phyloP scores from a whole-genome alignment of 176 grass and related monocot species.

The Avena sativa region DNA sequence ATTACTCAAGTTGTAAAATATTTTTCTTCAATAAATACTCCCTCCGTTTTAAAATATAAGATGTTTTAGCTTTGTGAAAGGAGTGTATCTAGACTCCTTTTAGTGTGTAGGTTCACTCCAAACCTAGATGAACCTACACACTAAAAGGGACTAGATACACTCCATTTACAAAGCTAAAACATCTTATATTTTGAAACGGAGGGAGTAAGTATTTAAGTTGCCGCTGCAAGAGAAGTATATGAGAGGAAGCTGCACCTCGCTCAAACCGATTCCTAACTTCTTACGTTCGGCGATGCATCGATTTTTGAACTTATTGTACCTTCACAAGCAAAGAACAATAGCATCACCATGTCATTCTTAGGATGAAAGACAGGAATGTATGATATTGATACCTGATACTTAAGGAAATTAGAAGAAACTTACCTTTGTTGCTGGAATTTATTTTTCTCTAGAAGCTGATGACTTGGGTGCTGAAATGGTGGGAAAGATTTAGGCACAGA shows the following conservation, averaged over 20 bases:
- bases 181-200: no score
- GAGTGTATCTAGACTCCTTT: no score
- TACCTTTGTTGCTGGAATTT: constrained; percentile 99
- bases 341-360: constrained; percentile 27
- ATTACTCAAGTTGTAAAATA: neutral
- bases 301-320: constrained; percentile 95
- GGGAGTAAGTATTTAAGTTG: neutral
- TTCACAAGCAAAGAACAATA: constrained; percentile 56
- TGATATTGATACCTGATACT: neutral
- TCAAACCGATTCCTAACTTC: constrained; percentile 86
- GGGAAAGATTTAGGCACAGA: constrained; percentile 94
- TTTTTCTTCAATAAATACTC: neutral
- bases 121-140: no score
- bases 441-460: constrained; percentile 91
- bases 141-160: no score
- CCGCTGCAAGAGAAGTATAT: constrained; percentile 17
- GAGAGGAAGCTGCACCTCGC: constrained; percentile 66
- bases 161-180: no score
- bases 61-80: no score
- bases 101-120: no score
- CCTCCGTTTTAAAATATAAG: no score
- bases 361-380: constrained; percentile 26
- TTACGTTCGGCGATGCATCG: constrained; percentile 89
- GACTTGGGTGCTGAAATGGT: constrained; percentile 90
- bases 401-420: neutral